Conservation (phyloP, 345 rosid species). For the Pistacia atlantica region DNA sequence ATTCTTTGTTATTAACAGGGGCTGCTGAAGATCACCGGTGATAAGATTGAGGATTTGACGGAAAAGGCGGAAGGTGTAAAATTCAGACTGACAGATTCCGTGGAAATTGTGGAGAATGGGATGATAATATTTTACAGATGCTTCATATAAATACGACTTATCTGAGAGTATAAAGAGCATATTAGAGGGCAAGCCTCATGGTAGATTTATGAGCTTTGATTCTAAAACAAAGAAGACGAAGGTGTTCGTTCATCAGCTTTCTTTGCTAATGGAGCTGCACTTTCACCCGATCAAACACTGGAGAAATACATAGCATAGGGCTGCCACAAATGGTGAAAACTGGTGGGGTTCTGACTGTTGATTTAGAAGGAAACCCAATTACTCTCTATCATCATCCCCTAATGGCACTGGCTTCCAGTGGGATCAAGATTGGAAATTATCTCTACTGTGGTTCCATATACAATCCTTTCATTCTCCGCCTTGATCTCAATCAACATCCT, state of each 20-base stretch:
- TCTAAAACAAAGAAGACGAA: constrained; percentile 45
- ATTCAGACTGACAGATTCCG: constrained; percentile 64
- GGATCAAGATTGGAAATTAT: constrained; percentile 53
- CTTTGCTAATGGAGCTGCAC: constrained; percentile 73
- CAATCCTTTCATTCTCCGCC: not conserved
- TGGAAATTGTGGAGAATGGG: constrained; percentile 62
- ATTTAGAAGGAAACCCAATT: constrained; percentile 57
- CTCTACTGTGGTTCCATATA: constrained; percentile 53
- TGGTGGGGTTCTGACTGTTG: constrained; percentile 55
- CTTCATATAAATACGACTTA: constrained; percentile 49
- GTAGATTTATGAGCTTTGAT: constrained; percentile 64
- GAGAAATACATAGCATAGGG: constrained; percentile 18
- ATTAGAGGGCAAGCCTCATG: constrained; percentile 72
- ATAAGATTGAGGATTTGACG: constrained; percentile 47
- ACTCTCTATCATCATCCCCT: constrained; percentile 52
- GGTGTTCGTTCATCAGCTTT: constrained; percentile 51
- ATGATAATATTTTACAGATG: constrained; percentile 74
- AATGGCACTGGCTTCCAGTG: constrained; percentile 31
- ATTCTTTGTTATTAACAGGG: constrained; percentile 43
- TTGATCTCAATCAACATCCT: constrained; percentile 43
- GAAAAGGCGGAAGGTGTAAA: constrained; percentile 66
- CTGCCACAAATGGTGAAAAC: constrained; percentile 15
- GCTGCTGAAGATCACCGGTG: constrained; percentile 48
- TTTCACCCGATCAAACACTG: constrained; percentile 59
- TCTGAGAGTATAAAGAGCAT: constrained; percentile 29